phyloP scores from a whole-genome alignment of 345 rosid genomes.

The Syzygium aromaticum region DNA sequence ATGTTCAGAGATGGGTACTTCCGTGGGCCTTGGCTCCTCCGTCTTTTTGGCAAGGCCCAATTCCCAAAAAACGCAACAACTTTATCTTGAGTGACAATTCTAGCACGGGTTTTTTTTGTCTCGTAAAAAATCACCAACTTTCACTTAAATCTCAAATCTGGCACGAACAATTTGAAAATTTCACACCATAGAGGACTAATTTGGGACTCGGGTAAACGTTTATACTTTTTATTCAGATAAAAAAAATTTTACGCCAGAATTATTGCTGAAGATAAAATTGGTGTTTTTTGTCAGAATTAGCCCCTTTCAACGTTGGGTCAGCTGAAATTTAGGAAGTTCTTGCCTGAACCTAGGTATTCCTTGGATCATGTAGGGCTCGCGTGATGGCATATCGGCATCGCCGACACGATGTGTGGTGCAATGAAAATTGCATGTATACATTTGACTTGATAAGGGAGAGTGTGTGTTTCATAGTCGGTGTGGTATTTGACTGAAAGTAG shows the following conservation, averaged over 20 bases:
- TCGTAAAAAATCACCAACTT: too few relatives aligned
- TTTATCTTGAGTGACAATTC: too few relatives aligned
- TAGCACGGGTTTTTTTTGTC: too few relatives aligned
- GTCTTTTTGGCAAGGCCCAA: background rate
- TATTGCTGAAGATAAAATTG: too few relatives aligned
- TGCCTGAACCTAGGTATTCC: background rate
- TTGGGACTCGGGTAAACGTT: too few relatives aligned
- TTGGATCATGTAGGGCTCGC: background rate
- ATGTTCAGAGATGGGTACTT: background rate
- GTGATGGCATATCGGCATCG: background rate
- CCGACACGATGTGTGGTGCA: background rate
- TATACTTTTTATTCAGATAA: too few relatives aligned
- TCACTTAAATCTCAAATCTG: too few relatives aligned
- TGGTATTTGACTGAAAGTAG: background rate
- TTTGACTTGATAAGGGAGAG: background rate
- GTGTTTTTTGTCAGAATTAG: too few relatives aligned
- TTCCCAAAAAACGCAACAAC: too few relatives aligned
- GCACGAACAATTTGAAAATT: too few relatives aligned
- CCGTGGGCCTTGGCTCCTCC: background rate
- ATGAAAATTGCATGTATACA: background rate
- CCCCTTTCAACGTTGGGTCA: background rate
- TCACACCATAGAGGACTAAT: too few relatives aligned
- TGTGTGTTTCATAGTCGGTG: background rate
- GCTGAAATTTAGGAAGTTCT: background rate
- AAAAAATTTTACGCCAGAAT: too few relatives aligned